Base-by-base conservation (phyloP, 2,329 filamentous ascomycete genomes). In the Neofusicoccum ribis region DNA sequence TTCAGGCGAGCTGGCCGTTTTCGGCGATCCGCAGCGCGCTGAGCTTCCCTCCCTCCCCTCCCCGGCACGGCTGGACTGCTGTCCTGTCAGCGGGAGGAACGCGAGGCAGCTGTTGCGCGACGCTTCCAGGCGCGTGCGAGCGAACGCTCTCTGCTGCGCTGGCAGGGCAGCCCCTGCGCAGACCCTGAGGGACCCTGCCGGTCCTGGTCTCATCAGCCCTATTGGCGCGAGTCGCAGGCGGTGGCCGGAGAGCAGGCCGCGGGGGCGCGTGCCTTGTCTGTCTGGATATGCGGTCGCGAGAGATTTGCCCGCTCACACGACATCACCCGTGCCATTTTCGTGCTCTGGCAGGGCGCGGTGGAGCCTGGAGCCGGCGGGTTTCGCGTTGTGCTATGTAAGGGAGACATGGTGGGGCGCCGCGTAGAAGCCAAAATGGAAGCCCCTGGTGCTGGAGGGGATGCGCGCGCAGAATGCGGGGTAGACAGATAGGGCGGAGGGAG, bases 381-480 rank as follows among this genome's bases (percentile, higher is more conserved):
- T 58, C 37, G 52, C 54, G 41, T 6, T 46, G 56, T 7, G 36
- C 43, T 14, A 27, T 20, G 56, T 60, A 47, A 60, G 56, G 56
- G 43, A 46, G 27, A 46, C 31, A 20, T 27, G 56, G 39, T 58
- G 54, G 54, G 39, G 44, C 54, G 54, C 12, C 39, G 54, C 23
- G 41, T 17, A 17, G 54, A 17, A 58, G 54, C 54, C 11, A 47
- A 23, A 47, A 36, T 23, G 41, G 31, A 11, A 31, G 27, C 41
- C 56, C 56, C 41, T 47, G 23, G 56, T 20, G 52, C 15, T n/a
- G 34, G 51, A 41, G 52, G 37, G 36, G 54, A 58, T 58, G 39
- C 54, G 54, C 20, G 17, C 41, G 56, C 43, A 44, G 56, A 60
- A 60, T 60, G 56, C 56, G 56, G 56, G 56, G 56, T 60, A 60